Base-by-base conservation (phyloP, 192 early-diverging fungal genomes). In the Mortierella antarctica region DNA sequence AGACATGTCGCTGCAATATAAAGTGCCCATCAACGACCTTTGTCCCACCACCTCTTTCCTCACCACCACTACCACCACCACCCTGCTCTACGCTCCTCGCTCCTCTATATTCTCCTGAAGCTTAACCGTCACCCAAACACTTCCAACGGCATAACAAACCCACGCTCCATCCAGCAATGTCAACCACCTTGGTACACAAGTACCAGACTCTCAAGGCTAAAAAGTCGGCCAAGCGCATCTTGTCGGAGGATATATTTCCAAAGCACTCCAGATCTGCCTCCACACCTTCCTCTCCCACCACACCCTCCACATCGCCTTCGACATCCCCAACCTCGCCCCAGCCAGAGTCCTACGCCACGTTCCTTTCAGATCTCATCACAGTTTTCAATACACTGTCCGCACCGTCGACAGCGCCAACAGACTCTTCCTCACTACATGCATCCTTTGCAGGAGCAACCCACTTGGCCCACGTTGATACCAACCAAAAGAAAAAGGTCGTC, bases 401-500 rank as follows among this genome's bases (percentile, higher is more conserved):
- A 2, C 41, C 74, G 9, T 62, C 65, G 10, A 18, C 65, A 60
- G 45, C 72, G 0, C 57, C 72, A 13, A 65, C 62, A 2, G 52
- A 67, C 20, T 65, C 67, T 4, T 56, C 67, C 10, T 59, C 62
- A 17, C 58, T 80, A 8, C 64, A 71, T 14, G 63, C 60, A 1
- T 80, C 58, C 51, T 72, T 80, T 49, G 45, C 67, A 20, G 77
- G 77, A 6, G 40, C 42, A 14, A 70, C 71, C 39, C 77, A 80
- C 58, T 65, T 68, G 20, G 69, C 65, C 3, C 53, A 41, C 8
- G 77, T 80, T 21, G 61, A 72, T 20, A 42, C 17, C n/a, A 45
- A 20, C 0, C 45, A 80, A 63, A 80, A 80, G 59, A 67, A 67
- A 51, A 80, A 80, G 20, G 69, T 80, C 42, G 49, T 80, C 47